These are phyloP conservation scores for Aspergillus bombycis DNA, from an alignment of 2,329 filamentous ascomycete species.

Conservation along the genomic window DNA sequence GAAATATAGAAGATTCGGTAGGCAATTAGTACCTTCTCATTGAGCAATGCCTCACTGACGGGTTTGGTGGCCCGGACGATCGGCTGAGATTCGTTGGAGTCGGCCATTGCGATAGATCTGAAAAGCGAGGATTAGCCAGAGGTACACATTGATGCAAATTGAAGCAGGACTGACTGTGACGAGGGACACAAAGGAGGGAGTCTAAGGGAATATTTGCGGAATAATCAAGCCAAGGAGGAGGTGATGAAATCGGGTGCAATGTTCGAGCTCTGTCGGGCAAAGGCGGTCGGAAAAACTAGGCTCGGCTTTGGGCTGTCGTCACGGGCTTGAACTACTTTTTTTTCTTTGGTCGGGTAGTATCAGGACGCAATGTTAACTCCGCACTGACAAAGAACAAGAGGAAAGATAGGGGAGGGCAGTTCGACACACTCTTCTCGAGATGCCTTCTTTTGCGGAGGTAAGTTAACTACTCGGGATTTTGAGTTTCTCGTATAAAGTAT, in stretches of 20 bases:
- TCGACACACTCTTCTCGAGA: conserved; percentile 25
- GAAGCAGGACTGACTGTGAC: conserved; percentile 20
- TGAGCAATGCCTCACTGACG: conserved; percentile 95
- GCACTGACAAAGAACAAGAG: conserved; percentile 3
- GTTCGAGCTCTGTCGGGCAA: conserved; percentile 32
- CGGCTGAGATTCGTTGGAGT: conserved; percentile 57
- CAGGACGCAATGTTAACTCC: conserved; percentile 9
- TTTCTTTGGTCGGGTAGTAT: conserved; percentile 16
- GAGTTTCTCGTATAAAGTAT: conserved; percentile 7
- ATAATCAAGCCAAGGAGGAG: conserved; percentile 23
- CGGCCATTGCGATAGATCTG: conserved; percentile 55
- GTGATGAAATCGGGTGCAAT: conserved; percentile 22
- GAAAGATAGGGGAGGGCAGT: conserved; percentile 1
- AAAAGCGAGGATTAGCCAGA: conserved; percentile 20
- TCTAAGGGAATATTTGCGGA: conserved; percentile 27
- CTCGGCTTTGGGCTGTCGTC: conserved; percentile 18
- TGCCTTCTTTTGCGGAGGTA: conserved; percentile 43
- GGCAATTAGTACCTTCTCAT: conserved; percentile 80
- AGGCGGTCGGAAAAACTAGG: conserved; percentile 46
- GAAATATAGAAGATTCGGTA: neutral
- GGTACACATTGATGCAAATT: neutral
- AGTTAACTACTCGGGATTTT: conserved; percentile 17
- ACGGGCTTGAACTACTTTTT: conserved; percentile 24
- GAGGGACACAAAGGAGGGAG: conserved; percentile 18
- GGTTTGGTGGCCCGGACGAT: conserved; percentile 74